These are phyloP conservation scores for maize (Zea mays) DNA, from an alignment of 176 grass and related monocot genomes.

Conservation along the genomic window DNA sequence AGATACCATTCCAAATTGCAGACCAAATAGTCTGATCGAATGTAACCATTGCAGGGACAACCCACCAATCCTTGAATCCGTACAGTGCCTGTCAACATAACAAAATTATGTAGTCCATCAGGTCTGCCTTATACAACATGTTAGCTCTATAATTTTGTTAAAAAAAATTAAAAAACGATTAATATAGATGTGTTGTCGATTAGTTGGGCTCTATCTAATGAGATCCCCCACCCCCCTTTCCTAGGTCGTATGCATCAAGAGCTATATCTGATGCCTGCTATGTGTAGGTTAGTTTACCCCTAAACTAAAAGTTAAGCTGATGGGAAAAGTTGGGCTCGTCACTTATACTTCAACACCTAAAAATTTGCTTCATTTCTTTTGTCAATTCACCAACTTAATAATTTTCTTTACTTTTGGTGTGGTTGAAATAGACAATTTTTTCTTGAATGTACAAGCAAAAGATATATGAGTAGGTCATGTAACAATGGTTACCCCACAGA, in stretches of 20 bases:
- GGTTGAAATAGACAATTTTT: not conserved
- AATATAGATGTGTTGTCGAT: not conserved
- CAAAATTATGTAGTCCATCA: no score
- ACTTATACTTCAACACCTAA: not conserved
- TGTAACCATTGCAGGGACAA: no score
- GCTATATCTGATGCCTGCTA: not conserved
- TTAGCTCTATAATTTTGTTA: not conserved
- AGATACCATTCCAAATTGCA: no score
- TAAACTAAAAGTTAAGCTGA: not conserved
- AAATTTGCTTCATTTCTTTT: not conserved
- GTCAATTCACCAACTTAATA: not conserved
- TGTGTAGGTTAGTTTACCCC: not conserved
- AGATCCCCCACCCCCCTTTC: no score
- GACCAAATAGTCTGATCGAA: no score
- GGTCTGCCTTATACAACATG: not conserved
- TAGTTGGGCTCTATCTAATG: not conserved
- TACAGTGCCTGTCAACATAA: no score
- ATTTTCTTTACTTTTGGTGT: not conserved
- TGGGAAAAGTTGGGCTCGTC: not conserved
- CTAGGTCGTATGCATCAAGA: not conserved
- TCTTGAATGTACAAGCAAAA: not conserved
- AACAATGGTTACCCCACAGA: constrained; percentile 63
- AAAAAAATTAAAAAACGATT: not conserved
- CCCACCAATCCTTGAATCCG: no score
- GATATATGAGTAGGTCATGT: not conserved